Evolutionary conservation across 1,284 basidiomycete genomes (phyloP), one percentile per base, ranked within the genome.

Genomic region (Ganoderma sinense): DNA sequence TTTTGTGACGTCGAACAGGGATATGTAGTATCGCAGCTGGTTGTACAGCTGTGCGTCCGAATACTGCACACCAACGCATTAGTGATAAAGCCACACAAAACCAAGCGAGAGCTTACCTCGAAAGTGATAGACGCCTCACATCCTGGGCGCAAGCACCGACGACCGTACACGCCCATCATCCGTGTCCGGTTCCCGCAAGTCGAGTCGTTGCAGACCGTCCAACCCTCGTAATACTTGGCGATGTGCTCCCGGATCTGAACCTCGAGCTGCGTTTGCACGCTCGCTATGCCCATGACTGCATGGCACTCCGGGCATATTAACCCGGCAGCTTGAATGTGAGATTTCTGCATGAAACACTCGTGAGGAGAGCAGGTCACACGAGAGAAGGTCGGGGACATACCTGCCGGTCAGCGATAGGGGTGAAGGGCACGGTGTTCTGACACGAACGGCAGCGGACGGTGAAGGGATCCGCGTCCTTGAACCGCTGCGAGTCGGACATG

Each of bases 131-230:
- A 84, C 0, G 94, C 94, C 66, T 79, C 84, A 80, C 97, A 98
- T 23, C 83, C 88, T 13, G 82, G 81, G 60, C 86, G 86, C 70
- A 97, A 80, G 78, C 97, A 98, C 62, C 91, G 85, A 58, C 90
- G 88, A 10, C 96, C 96, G 80, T 97, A 98, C 0, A 99, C 96
- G 55, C 94, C 87, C 91, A 98, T 96, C 86, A 91, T 93, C 31
- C 97, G 87, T n/a, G 97, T 97, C 26, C 91, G 87, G 67, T 91
- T 88, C 11, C 89, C 89, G 79, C 98, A 99, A 2, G 91, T 93
- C 39, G 89, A 85, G 73, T 98, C 97, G 75, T 95, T 88, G 81
- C 98, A 99, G 14, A 94, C 84, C 1, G 89, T 92, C 93, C 94
- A 97, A 7, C 91, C 91, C 75, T 97, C 89, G 79, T 99, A 99